These are phyloP conservation scores for Gryganskiella cystojenkinii DNA, from an alignment of 192 early-diverging fungal species.

Conservation along the genomic window DNA sequence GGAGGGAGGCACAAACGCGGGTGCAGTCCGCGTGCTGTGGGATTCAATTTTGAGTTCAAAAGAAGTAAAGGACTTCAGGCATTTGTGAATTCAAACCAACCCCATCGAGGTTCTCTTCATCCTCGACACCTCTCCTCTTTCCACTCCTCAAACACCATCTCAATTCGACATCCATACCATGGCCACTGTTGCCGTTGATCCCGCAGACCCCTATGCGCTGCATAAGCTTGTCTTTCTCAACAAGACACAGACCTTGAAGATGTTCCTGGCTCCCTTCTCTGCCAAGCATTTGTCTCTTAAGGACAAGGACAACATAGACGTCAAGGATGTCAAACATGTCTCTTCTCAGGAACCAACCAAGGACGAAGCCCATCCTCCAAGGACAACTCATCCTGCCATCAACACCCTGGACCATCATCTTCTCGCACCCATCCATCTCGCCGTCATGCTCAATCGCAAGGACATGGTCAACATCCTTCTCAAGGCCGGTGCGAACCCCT, in stretches of 20 bases:
- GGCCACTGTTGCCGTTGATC: slow-evolving; percentile 28
- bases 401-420: slow-evolving; percentile 43
- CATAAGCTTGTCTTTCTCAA: slow-evolving; percentile 49
- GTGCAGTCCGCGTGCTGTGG: too few species aligned
- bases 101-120: not conserved
- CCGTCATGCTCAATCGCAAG: slow-evolving; percentile 48
- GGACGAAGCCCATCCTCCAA: not conserved
- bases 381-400: slow-evolving; percentile 26
- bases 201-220: slow-evolving; percentile 31
- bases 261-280: slow-evolving; percentile 32
- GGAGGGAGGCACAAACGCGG: too few species aligned
- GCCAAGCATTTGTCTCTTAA: slow-evolving; percentile 5
- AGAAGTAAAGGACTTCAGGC: too few species aligned
- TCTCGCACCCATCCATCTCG: slow-evolving; percentile 39
- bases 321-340: not conserved
- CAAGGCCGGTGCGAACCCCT: slow-evolving; percentile 40
- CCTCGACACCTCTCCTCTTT: not conserved
- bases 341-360: not conserved
- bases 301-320: not conserved
- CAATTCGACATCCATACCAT: not conserved
- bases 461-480: slow-evolving; percentile 29
- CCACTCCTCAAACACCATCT: not conserved
- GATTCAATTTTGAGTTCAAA: too few species aligned
- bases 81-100: too few species aligned
- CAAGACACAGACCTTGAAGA: slow-evolving; percentile 41